Conservation (phyloP, 352 stramenopile genomes). For the Globisporangium splendens region DNA sequence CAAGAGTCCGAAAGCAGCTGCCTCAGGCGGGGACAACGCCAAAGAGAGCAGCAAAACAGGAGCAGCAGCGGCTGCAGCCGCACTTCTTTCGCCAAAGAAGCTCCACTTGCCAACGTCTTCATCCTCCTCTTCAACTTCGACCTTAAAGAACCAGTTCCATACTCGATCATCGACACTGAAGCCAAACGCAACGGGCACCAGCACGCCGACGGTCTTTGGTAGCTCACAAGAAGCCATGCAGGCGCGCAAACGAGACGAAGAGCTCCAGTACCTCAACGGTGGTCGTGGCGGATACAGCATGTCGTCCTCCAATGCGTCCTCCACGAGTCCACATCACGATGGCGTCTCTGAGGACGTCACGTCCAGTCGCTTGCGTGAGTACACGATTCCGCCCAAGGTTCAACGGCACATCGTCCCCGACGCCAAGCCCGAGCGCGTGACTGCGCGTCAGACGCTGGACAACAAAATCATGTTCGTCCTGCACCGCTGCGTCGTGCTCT, state of each 20-base stretch:
- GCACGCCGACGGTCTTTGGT: neutral
- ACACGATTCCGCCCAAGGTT: conserved; percentile 13
- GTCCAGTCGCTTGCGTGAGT: conserved; percentile 13
- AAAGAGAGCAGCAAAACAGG: conserved; percentile 10
- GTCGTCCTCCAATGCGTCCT: neutral
- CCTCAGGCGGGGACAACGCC: too few species aligned
- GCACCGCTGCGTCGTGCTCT: conserved; percentile 25
- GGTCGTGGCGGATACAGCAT: neutral
- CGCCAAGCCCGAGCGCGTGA: neutral
- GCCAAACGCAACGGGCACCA: neutral
- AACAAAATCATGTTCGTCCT: conserved; percentile 14
- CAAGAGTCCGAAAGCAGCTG: conserved; percentile 23
- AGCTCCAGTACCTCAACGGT: neutral
- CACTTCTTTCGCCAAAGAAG: conserved; percentile 11
- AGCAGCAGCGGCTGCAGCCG: conserved; percentile 2
- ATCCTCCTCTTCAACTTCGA: neutral
- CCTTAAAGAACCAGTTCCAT: conserved; percentile 11
- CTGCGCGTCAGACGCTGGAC: conserved; percentile 15
- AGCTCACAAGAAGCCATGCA: neutral
- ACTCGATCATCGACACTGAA: neutral
- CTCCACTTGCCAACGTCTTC: neutral
- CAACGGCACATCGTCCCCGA: neutral
- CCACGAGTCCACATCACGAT: neutral
- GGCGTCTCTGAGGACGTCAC: conserved; percentile 6
- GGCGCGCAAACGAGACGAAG: neutral